A percentile compares a stretch with the other conserved stretches of the same genome.
Conservation (phyloP, 1,284 basidiomycete species). For the Papiliotrema laurentii region DNA sequence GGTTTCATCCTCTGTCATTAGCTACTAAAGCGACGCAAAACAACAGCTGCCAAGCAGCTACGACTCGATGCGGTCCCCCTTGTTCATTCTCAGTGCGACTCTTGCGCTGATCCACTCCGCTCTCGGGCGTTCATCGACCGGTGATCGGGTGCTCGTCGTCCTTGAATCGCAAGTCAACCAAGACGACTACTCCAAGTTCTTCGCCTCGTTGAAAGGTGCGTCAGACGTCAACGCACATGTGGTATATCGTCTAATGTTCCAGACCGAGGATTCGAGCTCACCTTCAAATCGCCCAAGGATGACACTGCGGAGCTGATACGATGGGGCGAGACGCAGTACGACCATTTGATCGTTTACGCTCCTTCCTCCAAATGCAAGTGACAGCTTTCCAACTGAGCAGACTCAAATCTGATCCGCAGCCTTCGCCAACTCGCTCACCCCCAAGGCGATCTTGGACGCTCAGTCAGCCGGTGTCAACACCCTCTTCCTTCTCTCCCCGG, state of each 20-base stretch:
- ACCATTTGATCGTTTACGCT: constrained; percentile 78
- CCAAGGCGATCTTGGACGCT: constrained; percentile 72
- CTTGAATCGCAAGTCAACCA: constrained; percentile 64
- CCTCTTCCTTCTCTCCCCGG: constrained; percentile 71
- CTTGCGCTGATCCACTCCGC: constrained; percentile 5
- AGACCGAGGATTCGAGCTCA: constrained; percentile 75
- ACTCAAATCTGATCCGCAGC: constrained; percentile 10
- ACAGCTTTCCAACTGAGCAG: constrained; percentile 49
- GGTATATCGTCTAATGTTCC: constrained; percentile 6
- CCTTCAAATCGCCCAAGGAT: constrained; percentile 73
- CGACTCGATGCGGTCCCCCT: background rate
- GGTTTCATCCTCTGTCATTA: too few species aligned
- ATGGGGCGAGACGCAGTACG: constrained; percentile 68
- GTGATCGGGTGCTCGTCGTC: constrained; percentile 76
- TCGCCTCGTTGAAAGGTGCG: constrained; percentile 68
- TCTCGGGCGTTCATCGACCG: constrained; percentile 69
- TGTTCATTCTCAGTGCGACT: background rate
- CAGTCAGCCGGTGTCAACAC: constrained; percentile 72
- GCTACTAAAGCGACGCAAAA: too few species aligned
- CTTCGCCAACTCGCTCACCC: constrained; percentile 59
- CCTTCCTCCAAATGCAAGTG: constrained; percentile 78
- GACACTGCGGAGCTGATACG: constrained; percentile 61
- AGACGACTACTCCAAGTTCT: constrained; percentile 74
- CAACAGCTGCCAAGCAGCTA: too few species aligned
- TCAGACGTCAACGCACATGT: constrained; percentile 6